A percentile compares a stretch with the other conserved stretches of the same genome.
These are phyloP conservation scores for Gardenia jasminoides DNA, from an alignment of 257 asterid genomes.

Conservation along the genomic window DNA sequence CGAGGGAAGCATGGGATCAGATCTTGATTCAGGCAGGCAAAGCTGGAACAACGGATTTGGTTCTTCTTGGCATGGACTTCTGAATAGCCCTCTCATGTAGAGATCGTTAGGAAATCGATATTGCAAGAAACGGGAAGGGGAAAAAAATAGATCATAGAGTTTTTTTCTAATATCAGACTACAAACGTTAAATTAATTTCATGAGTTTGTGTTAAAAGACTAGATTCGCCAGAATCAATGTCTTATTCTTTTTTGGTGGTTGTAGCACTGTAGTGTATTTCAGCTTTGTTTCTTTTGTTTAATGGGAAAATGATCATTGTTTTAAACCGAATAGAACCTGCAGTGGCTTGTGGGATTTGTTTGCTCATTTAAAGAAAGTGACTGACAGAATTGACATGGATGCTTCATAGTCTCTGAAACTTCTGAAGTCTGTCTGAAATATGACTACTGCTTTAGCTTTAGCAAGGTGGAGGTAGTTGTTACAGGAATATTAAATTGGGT, in stretches of 20 bases:
- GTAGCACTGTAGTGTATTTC: slow-evolving; percentile 12
- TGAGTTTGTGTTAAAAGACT: slow-evolving; percentile 22
- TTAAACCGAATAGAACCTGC: slow-evolving; percentile 4
- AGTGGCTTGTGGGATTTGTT: slow-evolving; percentile 21
- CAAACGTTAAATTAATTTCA: slow-evolving; percentile 19
- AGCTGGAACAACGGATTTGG: slow-evolving; percentile 58
- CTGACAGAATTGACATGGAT: slow-evolving; percentile 29
- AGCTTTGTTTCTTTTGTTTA: slow-evolving; percentile 20
- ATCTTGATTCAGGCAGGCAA: slow-evolving; percentile 42
- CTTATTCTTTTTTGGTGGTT: slow-evolving; percentile 21
- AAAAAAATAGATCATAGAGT: slow-evolving; percentile 13
- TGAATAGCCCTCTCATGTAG: slow-evolving; percentile 77
- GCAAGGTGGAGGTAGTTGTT: slow-evolving; percentile 16
- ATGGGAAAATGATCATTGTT: slow-evolving; percentile 19
- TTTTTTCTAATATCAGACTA: slow-evolving; percentile 21
- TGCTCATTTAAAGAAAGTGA: slow-evolving; percentile 21
- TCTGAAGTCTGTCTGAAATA: slow-evolving; percentile 14
- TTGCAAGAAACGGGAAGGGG: background rate
- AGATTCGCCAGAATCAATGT: slow-evolving; percentile 26
- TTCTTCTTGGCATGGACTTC: slow-evolving; percentile 76
- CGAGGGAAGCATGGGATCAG: slow-evolving; percentile 29
- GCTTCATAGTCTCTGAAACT: slow-evolving; percentile 20
- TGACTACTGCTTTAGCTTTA: background rate
- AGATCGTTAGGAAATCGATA: slow-evolving; percentile 1
- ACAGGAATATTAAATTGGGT: slow-evolving; percentile 19